Evolutionary conservation across 805 yeast genomes (phyloP).

Genomic region (Spathaspora gorwiae): DNA sequence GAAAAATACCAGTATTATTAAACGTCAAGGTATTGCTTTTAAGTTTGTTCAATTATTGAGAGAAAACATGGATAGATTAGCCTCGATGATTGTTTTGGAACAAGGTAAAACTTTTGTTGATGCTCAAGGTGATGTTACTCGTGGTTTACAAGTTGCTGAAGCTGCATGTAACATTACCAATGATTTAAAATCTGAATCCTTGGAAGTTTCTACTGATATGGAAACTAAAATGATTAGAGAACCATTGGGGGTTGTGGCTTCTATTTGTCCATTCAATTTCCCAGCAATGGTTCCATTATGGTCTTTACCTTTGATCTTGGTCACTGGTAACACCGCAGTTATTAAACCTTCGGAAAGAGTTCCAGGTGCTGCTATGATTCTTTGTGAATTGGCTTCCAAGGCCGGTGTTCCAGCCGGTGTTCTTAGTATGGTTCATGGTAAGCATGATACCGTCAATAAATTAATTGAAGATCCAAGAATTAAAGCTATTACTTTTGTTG

Average conservation of each 20-base stretch:
- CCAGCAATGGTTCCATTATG: constrained; percentile 80
- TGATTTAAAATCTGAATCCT: constrained; percentile 57
- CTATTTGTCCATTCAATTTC: constrained; percentile 78
- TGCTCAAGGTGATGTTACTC: constrained; percentile 67
- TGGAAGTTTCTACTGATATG: constrained; percentile 71
- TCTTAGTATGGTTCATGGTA: constrained; percentile 68
- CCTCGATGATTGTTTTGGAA: constrained; percentile 47
- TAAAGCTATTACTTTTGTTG: constrained; percentile 75
- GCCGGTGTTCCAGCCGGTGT: constrained; percentile 78
- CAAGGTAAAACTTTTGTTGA: constrained; percentile 71
- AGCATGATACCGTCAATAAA: constrained; percentile 67
- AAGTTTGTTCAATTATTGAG: constrained; percentile 61
- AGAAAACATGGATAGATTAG: constrained; percentile 63
- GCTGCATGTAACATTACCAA: constrained; percentile 63
- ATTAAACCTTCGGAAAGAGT: constrained; percentile 65
- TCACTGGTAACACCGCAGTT: constrained; percentile 68
- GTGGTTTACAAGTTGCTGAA: constrained; percentile 78
- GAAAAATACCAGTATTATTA: constrained; percentile 52
- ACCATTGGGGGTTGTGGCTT: constrained; percentile 72
- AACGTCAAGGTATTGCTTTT: constrained; percentile 70
- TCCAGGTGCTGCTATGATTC: constrained; percentile 75
- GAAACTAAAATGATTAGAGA: constrained; percentile 73
- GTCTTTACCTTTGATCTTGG: constrained; percentile 59
- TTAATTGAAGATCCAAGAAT: constrained; percentile 67
- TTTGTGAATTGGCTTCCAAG: constrained; percentile 65